Percentiles rank a stretch among this genome's conserved stretches.
Conservation (phyloP, 352 stramenopile species). For the Phytopythium aichiense region DNA sequence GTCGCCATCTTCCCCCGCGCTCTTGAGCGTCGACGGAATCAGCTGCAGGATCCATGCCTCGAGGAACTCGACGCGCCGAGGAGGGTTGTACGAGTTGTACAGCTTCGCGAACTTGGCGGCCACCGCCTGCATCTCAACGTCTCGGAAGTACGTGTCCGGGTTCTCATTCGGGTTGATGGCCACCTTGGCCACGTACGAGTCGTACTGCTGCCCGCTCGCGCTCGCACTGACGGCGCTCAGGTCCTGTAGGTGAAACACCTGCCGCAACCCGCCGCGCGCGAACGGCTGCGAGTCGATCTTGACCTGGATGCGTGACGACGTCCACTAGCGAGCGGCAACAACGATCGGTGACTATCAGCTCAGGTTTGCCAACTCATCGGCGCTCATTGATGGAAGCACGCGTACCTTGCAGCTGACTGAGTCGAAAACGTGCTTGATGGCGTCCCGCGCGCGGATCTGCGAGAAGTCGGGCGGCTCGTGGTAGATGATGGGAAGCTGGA, state of each 20-base stretch:
- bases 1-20: conserved; percentile 6
- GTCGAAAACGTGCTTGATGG: conserved; percentile 80
- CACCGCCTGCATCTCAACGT: conserved; percentile 84
- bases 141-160: conserved; percentile 79
- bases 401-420: conserved; percentile 56
- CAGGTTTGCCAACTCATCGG: not conserved
- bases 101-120: conserved; percentile 72
- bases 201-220: conserved; percentile 3
- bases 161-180: conserved; percentile 77
- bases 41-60: conserved; percentile 75
- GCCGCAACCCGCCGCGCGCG: conserved; percentile 48
- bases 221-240: conserved; percentile 19
- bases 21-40: conserved; percentile 21
- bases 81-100: conserved; percentile 84
- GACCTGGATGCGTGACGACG: conserved; percentile 61
- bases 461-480: conserved; percentile 62
- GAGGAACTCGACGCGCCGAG: conserved; percentile 68
- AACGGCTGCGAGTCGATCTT: conserved; percentile 71
- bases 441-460: conserved; percentile 51
- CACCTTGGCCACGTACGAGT: conserved; percentile 72
- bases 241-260: conserved; percentile 74
- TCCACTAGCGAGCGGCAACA: conserved; percentile 34
- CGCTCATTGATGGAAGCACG: not conserved
- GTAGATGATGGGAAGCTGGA: conserved; percentile 54
- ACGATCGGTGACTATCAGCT: not conserved